Evolutionary conservation across 345 rosid species (phyloP), one percentile per base, ranked within the genome.

Genomic region (Firmiana major): DNA sequence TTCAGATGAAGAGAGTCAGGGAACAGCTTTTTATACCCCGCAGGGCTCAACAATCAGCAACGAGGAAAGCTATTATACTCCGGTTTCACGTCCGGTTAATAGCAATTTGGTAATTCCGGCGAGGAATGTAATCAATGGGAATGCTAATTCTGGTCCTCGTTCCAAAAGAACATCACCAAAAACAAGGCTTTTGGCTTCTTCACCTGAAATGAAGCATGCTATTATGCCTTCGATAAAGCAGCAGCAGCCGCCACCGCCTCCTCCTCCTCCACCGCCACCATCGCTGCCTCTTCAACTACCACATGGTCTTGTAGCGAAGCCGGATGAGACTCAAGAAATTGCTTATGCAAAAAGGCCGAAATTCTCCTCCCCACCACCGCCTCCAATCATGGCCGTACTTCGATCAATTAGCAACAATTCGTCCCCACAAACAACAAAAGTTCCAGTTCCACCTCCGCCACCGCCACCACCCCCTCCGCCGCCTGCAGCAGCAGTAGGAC

Each of bases 141-240:
- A 78, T 59, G 38, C 63, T 16, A 60, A 65, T 24, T 81, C 88
- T 60, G 82, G 84, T 84, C 98, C 97, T 81, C 90, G 85, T 45
- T 93, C 98, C 16, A 93, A 90, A 84, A 87, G 97, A 72, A 93
- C 97, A 10, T 91, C 99, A 36, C 97, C 99, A 2, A 92, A 78
- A 83, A 86, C 94, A 8, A 79, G 92, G 74, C 57, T 86, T 24
- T 71, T 89, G 0, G 87, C 82, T 70, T 54, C 92, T 81, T 93
- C 98, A 9, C 98, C 98, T 49, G 99, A 92, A 79, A 93, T 93
- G 98, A 95, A 93, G 79, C 93, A 86, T 68, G 98, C 89, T 22
- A 90, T 93, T 54, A 84, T 90, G 10, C 98, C 99, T 15, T 86
- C 99, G 12, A 90, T 89, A 38, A 89, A 90, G 87, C 89, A 89